Evolutionary conservation across 2,329 filamentous ascomycete species (phyloP).

Genomic region (Fusarium devonianum): DNA sequence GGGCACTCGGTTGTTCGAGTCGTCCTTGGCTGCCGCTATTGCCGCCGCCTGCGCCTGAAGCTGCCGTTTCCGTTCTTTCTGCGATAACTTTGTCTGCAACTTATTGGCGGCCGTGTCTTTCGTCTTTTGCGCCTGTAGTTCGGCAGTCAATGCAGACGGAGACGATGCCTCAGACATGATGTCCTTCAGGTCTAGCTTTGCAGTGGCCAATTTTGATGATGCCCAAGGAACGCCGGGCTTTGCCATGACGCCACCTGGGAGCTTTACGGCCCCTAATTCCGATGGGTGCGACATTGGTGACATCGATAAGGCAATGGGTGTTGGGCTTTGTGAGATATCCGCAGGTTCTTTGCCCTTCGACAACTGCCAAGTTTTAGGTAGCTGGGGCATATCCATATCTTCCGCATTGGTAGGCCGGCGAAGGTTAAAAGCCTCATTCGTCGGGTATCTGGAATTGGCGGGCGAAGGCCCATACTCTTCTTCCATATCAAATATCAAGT

Average conservation of each 20-base stretch:
- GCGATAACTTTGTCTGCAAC: slow-evolving; percentile 73
- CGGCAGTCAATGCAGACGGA: slow-evolving; percentile 61
- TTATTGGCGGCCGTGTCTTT: slow-evolving; percentile 50
- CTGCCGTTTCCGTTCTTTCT: slow-evolving; percentile 89
- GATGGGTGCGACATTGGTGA: slow-evolving; percentile 26
- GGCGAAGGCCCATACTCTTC: slow-evolving; percentile 64
- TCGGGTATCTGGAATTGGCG: slow-evolving; percentile 42
- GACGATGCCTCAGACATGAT: slow-evolving; percentile 72
- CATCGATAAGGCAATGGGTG: slow-evolving; percentile 27
- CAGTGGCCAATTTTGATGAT: slow-evolving; percentile 58
- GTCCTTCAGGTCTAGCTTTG: slow-evolving; percentile 76
- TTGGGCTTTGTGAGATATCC: slow-evolving; percentile 19
- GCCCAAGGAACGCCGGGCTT: slow-evolving; percentile 57
- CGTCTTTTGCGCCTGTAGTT: slow-evolving; percentile 58
- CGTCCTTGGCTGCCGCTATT: slow-evolving; percentile 50
- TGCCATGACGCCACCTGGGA: slow-evolving; percentile 10
- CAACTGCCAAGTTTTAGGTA: slow-evolving; percentile 44
- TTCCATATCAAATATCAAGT: slow-evolving; percentile 95
- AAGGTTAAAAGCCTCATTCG: slow-evolving; percentile 24
- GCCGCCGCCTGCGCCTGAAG: slow-evolving; percentile 69
- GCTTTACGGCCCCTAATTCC: slow-evolving; percentile 7
- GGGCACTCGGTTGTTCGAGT: slow-evolving; percentile 46
- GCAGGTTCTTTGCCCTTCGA: slow-evolving; percentile 39
- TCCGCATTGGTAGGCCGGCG: slow-evolving; percentile 40
- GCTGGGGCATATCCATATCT: slow-evolving; percentile 41